phyloP scores from a whole-genome alignment of 2,329 filamentous ascomycete species.

The Aspergillus fructus region DNA sequence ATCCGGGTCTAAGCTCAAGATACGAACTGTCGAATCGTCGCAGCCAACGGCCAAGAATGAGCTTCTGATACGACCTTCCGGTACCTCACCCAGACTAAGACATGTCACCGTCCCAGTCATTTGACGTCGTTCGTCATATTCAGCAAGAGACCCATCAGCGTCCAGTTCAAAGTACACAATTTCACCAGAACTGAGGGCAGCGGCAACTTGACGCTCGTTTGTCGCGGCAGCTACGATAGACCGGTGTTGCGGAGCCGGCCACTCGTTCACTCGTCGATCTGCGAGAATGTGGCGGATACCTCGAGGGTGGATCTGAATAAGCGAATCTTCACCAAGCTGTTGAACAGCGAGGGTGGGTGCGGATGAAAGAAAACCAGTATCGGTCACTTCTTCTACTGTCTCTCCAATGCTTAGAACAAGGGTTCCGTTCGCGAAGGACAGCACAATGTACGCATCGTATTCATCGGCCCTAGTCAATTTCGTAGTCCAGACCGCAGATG shows the following conservation, averaged over 20 bases:
- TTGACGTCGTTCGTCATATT: constrained; percentile 92
- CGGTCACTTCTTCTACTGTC: constrained; percentile 91
- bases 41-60: constrained; percentile 95
- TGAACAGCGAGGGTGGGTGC: constrained; percentile 90
- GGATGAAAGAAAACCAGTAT: constrained; percentile 86
- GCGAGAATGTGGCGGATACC: constrained; percentile 88
- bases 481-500: constrained; percentile 91
- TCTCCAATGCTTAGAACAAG: constrained; percentile 93
- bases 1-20: constrained; percentile 85
- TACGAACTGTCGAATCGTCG: constrained; percentile 92
- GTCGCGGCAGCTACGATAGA: constrained; percentile 93
- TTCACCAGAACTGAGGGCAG: constrained; percentile 92
- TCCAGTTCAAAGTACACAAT: constrained; percentile 99
- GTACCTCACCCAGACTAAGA: constrained; percentile 88
- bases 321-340: constrained; percentile 86
- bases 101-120: constrained; percentile 96
- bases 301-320: constrained; percentile 94
- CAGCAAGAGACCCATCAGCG: constrained; percentile 80
- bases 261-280: constrained; percentile 79
- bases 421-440: constrained; percentile 87
- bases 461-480: constrained; percentile 79
- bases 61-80: constrained; percentile 83
- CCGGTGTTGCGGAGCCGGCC: constrained; percentile 88
- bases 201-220: constrained; percentile 88
- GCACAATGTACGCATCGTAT: constrained; percentile 91